Percentiles rank a stretch among this genome's conserved stretches.
Conservation (phyloP, 164 flowering plant genomes). For the Santalum album region DNA sequence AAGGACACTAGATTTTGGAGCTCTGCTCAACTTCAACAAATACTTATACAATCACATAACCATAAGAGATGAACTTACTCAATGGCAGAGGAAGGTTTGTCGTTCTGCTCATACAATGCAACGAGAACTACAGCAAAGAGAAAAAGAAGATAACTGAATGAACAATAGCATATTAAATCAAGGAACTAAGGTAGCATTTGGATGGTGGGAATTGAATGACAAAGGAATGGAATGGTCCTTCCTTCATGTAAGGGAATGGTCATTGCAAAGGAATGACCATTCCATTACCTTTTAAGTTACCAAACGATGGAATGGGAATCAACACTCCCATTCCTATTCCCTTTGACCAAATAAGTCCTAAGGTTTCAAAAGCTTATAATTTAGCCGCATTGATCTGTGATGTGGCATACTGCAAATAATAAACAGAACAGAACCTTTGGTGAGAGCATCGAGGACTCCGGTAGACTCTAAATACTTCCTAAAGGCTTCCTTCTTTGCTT, state of each 20-base stretch:
- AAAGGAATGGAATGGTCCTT: too few species aligned
- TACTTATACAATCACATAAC: not conserved
- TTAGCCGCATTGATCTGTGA: not conserved
- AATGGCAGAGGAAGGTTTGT: constrained; percentile 80
- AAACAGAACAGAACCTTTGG: constrained; percentile 52
- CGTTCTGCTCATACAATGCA: constrained; percentile 85
- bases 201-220: too few species aligned
- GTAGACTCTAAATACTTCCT: constrained; percentile 90
- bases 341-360: not conserved
- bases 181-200: not conserved
- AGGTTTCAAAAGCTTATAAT: not conserved
- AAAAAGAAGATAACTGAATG: not conserved
- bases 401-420: not conserved
- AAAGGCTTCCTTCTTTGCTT: constrained; percentile 93
- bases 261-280: too few species aligned
- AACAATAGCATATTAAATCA: too few species aligned
- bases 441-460: constrained; percentile 92
- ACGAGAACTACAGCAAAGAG: constrained; percentile 58
- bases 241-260: too few species aligned
- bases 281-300: too few species aligned
- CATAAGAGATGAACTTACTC: constrained; percentile 52
- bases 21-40: not conserved
- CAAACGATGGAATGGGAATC: too few species aligned
- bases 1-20: too few species aligned
- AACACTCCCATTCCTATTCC: too few species aligned